Percentiles rank a stretch among this genome's conserved stretches.
Evolutionary conservation across 345 rosid genomes (phyloP).

Genomic region (Euphorbia lathyris): DNA sequence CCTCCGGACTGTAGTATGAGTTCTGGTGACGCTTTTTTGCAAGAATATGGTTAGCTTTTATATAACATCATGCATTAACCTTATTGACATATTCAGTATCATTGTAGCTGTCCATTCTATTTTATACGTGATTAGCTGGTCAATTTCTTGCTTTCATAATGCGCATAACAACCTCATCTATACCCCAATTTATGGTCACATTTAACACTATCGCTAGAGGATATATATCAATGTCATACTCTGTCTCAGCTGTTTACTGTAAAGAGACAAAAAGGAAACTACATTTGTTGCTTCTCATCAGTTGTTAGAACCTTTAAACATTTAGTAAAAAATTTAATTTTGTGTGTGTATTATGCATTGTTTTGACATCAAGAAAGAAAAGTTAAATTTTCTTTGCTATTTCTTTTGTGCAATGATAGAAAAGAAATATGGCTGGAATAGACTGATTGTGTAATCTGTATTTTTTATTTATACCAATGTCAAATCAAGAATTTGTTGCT

Average conservation of each 20-base stretch:
- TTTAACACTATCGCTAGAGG: neutral
- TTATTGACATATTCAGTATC: too few species aligned
- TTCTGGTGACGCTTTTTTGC: too few species aligned
- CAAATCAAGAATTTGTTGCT: conserved; percentile 83
- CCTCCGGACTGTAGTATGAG: too few species aligned
- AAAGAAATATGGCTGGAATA: neutral
- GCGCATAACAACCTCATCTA: too few species aligned
- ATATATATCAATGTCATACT: neutral
- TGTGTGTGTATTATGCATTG: too few species aligned
- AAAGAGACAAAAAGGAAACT: neutral
- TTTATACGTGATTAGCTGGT: too few species aligned
- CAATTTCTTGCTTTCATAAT: neutral
- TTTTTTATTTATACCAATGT: conserved; percentile 56
- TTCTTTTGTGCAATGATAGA: neutral
- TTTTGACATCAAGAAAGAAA: neutral
- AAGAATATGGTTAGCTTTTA: neutral
- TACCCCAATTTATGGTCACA: neutral
- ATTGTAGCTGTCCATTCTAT: too few species aligned
- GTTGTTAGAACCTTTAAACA: neutral
- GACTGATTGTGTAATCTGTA: neutral
- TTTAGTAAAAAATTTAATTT: neutral
- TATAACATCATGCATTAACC: too few species aligned
- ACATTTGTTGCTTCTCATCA: neutral
- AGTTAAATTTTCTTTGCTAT: neutral
- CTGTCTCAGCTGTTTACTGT: neutral